A percentile compares a stretch with the other conserved stretches of the same genome.
Evolutionary conservation across 768 basidiomycete species (phyloP).

Genomic region (Boletus reticulatus): DNA sequence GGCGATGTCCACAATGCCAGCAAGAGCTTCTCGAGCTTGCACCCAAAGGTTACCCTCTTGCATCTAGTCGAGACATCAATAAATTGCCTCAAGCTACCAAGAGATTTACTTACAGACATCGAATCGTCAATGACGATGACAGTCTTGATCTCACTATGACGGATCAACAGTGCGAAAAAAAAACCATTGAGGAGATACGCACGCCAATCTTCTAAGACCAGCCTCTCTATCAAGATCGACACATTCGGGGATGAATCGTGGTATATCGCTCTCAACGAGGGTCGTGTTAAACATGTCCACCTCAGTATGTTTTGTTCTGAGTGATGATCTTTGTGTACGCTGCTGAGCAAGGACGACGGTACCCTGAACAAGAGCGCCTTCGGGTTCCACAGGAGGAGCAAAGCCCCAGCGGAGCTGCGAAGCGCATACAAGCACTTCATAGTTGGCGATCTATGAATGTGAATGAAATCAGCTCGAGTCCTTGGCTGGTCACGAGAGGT

Average conservation of each 20-base stretch:
- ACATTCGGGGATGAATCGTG: constrained; percentile 21
- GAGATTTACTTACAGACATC: constrained; percentile 28
- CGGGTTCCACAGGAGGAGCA: constrained; percentile 5
- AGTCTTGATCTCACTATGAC: constrained; percentile 37
- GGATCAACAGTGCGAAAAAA: neutral
- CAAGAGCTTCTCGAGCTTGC: constrained; percentile 40
- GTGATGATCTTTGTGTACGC: neutral
- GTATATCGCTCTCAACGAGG: constrained; percentile 28
- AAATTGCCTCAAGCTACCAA: neutral
- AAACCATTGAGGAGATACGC: constrained; percentile 7
- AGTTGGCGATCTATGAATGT: constrained; percentile 25
- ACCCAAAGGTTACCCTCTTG: constrained; percentile 39
- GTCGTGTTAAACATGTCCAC: constrained; percentile 25
- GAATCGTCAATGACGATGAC: constrained; percentile 43
- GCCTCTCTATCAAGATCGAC: constrained; percentile 18
- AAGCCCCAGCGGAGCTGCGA: constrained; percentile 34
- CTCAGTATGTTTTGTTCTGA: constrained; percentile 4
- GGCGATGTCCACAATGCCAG: constrained; percentile 38
- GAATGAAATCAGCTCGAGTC: neutral
- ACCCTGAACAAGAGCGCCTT: constrained; percentile 21
- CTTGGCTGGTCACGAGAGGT: neutral
- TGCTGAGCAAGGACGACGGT: constrained; percentile 32
- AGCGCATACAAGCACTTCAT: constrained; percentile 36
- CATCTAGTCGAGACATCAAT: constrained; percentile 31
- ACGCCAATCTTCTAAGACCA: constrained; percentile 25